phyloP scores from a whole-genome alignment of 2,329 filamentous ascomycete genomes.

The Colletotrichum paranaense region DNA sequence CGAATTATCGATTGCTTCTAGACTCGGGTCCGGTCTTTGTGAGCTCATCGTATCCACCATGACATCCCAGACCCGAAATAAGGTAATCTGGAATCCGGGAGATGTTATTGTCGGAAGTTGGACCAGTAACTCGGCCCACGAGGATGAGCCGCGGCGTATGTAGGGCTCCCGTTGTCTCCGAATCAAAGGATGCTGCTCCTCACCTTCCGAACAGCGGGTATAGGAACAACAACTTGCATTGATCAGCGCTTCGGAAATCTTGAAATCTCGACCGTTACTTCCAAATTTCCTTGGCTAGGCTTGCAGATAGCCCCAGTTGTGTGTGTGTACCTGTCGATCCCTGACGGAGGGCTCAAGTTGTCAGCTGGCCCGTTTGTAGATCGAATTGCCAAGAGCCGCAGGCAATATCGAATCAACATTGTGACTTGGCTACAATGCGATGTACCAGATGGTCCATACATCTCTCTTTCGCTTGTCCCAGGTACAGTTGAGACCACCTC shows the following conservation, averaged over 20 bases:
- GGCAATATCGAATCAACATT: not conserved
- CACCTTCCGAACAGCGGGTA: not conserved
- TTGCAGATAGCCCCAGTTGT: not conserved
- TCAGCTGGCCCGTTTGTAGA: not conserved
- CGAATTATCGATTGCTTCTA: not conserved
- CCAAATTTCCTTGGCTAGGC: not conserved
- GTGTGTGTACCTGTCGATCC: not conserved
- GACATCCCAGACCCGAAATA: conserved; percentile 1
- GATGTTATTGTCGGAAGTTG: not conserved
- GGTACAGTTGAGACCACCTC: not conserved
- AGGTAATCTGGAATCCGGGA: not conserved
- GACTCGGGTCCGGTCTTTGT: not conserved
- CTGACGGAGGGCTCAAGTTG: not conserved
- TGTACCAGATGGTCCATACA: not conserved
- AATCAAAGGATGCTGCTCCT: not conserved
- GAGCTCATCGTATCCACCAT: not conserved
- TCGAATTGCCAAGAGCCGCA: not conserved
- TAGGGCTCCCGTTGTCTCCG: not conserved
- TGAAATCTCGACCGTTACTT: not conserved
- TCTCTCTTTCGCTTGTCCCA: not conserved
- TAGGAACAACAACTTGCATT: not conserved
- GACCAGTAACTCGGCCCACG: not conserved
- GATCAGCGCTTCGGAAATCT: conserved; percentile 2
- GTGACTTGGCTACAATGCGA: not conserved
- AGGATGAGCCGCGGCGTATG: not conserved